Evolutionary conservation across 2,329 filamentous ascomycete species (phyloP).

Genomic region (Colletotrichum caudatum): DNA sequence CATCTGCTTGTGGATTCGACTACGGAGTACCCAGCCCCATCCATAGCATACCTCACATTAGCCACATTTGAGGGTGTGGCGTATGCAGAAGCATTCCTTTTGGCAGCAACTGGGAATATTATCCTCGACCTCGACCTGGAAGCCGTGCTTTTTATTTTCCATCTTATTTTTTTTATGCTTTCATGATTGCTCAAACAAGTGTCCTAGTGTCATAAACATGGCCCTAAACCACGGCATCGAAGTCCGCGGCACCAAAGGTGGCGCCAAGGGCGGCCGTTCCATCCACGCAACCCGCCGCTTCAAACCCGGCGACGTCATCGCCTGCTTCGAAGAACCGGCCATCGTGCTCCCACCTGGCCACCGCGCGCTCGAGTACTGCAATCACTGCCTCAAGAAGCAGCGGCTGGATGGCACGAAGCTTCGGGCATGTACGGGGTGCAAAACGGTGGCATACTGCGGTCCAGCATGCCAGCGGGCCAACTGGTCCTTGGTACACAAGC

Average conservation of each 20-base stretch:
- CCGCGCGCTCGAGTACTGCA: slow-evolving; percentile 59
- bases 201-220: neutral
- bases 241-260: slow-evolving; percentile 33
- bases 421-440: slow-evolving; percentile 64
- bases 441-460: slow-evolving; percentile 66
- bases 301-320: slow-evolving; percentile 59
- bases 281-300: slow-evolving; percentile 59
- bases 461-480: slow-evolving; percentile 64
- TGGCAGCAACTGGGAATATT: neutral
- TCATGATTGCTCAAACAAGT: neutral
- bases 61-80: slow-evolving; percentile 18
- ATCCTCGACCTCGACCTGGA: neutral
- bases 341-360: slow-evolving; percentile 62
- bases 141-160: neutral
- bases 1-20: neutral
- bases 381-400: slow-evolving; percentile 57
- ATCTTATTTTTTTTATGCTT: neutral
- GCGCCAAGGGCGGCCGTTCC: slow-evolving; percentile 56
- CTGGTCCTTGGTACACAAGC: slow-evolving; percentile 65
- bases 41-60: slow-evolving; percentile 6
- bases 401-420: slow-evolving; percentile 32
- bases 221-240: slow-evolving; percentile 20
- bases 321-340: slow-evolving; percentile 55
- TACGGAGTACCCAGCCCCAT: neutral
- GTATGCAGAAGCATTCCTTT: neutral